These are phyloP conservation scores for Pseudophaeomoniella oleicola DNA, from an alignment of 2,329 filamentous ascomycete species.

Conservation along the genomic window DNA sequence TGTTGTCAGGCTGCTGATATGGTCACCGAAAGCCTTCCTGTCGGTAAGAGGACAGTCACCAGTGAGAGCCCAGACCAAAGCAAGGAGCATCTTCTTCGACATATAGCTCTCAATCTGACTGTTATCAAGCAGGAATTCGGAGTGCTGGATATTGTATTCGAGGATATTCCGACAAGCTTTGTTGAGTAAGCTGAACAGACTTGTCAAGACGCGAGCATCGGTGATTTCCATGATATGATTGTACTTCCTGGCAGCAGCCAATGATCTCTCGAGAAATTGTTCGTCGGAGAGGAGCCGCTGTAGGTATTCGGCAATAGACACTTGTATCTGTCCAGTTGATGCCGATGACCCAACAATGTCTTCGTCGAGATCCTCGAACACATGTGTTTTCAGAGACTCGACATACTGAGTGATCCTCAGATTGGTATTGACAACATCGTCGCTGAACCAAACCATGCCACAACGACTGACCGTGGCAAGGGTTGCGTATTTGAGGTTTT, in stretches of 20 bases:
- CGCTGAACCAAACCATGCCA: conserved; percentile 99
- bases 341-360: conserved; percentile 67
- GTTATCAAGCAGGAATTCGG: conserved; percentile 81
- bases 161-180: conserved; percentile 84
- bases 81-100: conserved; percentile 85
- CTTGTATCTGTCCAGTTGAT: conserved; percentile 66
- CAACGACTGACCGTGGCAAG: conserved; percentile 98
- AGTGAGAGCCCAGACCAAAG: conserved; percentile 87
- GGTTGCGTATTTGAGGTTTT: conserved; percentile 92
- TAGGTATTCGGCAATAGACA: conserved; percentile 64
- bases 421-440: conserved; percentile 81
- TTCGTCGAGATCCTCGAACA: conserved; percentile 92
- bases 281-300: conserved; percentile 62
- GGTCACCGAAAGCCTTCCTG: conserved; percentile 79
- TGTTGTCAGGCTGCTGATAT: conserved; percentile 64
- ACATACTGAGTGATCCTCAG: conserved; percentile 94
- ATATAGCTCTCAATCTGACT: conserved; percentile 83
- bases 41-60: conserved; percentile 84
- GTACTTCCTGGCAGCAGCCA: conserved; percentile 62
- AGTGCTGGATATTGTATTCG: conserved; percentile 89
- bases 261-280: conserved; percentile 62
- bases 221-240: conserved; percentile 99
- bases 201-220: conserved; percentile 74
- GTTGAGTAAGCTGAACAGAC: conserved; percentile 87
- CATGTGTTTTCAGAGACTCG: conserved; percentile 62